Percentiles rank a stretch among this genome's conserved stretches.
phyloP scores from a whole-genome alignment of 306 rosid genomes.

The Medicago ruthenica region DNA sequence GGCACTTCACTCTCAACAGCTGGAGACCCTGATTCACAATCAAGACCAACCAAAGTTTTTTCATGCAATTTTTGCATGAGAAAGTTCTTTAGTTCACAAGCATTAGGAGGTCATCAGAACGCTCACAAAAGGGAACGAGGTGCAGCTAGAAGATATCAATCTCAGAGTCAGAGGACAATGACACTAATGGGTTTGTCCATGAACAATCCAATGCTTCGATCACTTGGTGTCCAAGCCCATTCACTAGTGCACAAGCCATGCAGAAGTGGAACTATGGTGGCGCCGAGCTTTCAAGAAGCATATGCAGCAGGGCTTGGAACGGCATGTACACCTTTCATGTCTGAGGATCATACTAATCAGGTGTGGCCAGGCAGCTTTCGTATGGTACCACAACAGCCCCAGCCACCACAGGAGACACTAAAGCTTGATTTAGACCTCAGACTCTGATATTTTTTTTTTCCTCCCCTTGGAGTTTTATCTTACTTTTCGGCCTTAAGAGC shows the following conservation, averaged over 20 bases:
- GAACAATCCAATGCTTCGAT: slow-evolving; percentile 54
- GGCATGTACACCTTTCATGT: slow-evolving; percentile 55
- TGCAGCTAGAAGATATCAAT: slow-evolving; percentile 83
- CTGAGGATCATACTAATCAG: slow-evolving; percentile 59
- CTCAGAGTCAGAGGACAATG: slow-evolving; percentile 79
- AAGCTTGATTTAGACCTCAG: slow-evolving; percentile 83
- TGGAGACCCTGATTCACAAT: slow-evolving; percentile 54
- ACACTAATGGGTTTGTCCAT: slow-evolving; percentile 65
- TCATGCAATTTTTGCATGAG: slow-evolving; percentile 98
- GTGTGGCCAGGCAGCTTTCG: slow-evolving; percentile 97
- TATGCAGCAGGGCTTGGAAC: slow-evolving; percentile 56
- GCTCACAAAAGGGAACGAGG: slow-evolving; percentile 98
- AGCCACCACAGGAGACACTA: slow-evolving; percentile 54
- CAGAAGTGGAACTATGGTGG: slow-evolving; percentile 57
- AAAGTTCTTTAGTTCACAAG: slow-evolving; percentile 90
- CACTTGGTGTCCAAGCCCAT: slow-evolving; percentile 84
- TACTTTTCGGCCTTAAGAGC: slow-evolving; percentile 31
- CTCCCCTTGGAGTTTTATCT: slow-evolving; percentile 21
- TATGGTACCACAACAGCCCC: slow-evolving; percentile 53
- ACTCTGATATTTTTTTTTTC: slow-evolving; percentile 56
- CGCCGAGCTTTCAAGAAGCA: slow-evolving; percentile 65
- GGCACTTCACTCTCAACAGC: slow-evolving; percentile 54
- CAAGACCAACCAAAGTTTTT: slow-evolving; percentile 66
- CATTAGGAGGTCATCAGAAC: slow-evolving; percentile 95
- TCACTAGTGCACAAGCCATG: slow-evolving; percentile 73